Evolutionary conservation across 1,284 basidiomycete genomes (phyloP), one percentile per base, ranked within the genome.

Genomic region (Calocybe gambosa): DNA sequence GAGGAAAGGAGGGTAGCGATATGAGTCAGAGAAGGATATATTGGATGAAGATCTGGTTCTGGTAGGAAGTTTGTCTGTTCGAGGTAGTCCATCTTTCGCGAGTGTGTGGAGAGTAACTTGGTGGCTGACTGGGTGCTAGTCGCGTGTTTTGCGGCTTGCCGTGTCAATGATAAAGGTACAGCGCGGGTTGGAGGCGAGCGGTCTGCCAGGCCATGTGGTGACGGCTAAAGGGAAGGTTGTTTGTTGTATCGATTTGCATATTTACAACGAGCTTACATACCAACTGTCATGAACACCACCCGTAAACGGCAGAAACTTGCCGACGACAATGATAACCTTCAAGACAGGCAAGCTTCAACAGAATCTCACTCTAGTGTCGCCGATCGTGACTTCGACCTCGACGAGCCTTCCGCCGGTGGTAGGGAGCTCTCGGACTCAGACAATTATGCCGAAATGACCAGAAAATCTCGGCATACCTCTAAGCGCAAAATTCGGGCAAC

Each of bases 401-500:
- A 64, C 20, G 58, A 40, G 33, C 46, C 41, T 6, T 50, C 51
- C 44, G 47, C 56, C 33, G 58, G 53, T 50, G 55, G 56, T 35
- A 54, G 56, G 20, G 54, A 54, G 38, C 65, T 64, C 26, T 55
- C 55, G 21, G 29, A 82, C 53, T 80, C 79, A 12, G 80, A 82
- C 53, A 82, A 86, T 57, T 78, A 86, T 42, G 70, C 71, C 9
- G 61, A 74, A 36, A 75, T 75, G 54, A 63, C 63, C 36, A 58
- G 65, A 55, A 89, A 89, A 62, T 89, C 86, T 9, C 80, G 75
- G 50, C 83, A 89, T 61, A 90, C 87, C 0, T 64, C 76, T 48
- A 90, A 90, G 63, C 77, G 87, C 53, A 90, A 89, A 71, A 75
- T 83, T 37, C 73, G 87, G 43, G 87, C 87, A 21, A 86, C 86